These are phyloP conservation scores for Ephemerocybe angulata DNA, from an alignment of 768 basidiomycete genomes.

Conservation along the genomic window DNA sequence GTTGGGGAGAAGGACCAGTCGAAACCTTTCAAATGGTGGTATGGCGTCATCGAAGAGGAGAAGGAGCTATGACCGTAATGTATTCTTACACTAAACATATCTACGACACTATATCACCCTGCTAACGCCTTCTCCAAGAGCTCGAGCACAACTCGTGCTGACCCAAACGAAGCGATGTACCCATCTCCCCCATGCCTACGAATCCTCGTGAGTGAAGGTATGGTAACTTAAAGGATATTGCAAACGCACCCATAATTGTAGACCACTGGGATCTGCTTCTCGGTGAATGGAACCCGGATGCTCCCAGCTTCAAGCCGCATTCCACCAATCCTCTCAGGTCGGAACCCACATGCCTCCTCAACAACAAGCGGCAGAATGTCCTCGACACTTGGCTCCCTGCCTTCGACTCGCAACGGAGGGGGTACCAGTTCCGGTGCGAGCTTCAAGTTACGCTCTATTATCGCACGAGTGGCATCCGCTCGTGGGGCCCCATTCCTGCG, in stretches of 20 bases:
- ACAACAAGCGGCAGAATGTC: conserved; percentile 48
- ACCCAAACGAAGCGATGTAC: conserved; percentile 21
- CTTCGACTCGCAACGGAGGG: no score
- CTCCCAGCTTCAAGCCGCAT: conserved; percentile 46
- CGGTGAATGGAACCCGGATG: conserved; percentile 2
- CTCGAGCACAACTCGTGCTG: conserved; percentile 16
- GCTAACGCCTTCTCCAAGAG: conserved; percentile 16
- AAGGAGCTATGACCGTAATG: neutral
- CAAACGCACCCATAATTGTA: conserved; percentile 35
- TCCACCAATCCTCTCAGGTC: conserved; percentile 58
- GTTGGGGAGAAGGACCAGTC: conserved; percentile 28
- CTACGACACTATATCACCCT: neutral
- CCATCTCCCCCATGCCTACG: conserved; percentile 21
- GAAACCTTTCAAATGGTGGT: conserved; percentile 45
- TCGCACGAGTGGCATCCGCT: conserved; percentile 55
- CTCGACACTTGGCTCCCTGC: conserved; percentile 43
- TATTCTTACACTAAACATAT: neutral
- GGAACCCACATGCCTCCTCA: conserved; percentile 50
- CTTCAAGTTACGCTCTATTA: conserved; percentile 48
- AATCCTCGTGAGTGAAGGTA: neutral
- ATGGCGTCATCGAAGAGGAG: conserved; percentile 13
- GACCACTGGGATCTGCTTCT: conserved; percentile 20
- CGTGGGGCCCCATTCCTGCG: conserved; percentile 67
- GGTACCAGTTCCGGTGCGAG: conserved; percentile 52
- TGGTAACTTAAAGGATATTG: no score